phyloP scores from a whole-genome alignment of 441 rosid genomes.

The Erodium texanum region DNA sequence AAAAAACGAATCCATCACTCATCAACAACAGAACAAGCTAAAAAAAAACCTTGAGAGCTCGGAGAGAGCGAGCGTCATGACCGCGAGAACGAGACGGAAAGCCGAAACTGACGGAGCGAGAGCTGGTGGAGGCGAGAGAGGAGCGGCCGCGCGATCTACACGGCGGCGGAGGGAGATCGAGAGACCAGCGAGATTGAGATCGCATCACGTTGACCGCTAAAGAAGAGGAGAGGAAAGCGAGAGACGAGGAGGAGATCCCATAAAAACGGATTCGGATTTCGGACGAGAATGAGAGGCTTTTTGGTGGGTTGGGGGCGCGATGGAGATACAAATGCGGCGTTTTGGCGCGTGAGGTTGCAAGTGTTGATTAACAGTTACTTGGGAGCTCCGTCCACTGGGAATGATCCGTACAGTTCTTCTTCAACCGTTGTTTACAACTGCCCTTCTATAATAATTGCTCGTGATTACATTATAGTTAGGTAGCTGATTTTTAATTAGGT shows the following conservation, averaged over 20 bases:
- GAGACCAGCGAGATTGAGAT: conserved; percentile 24
- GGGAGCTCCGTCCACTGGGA: background rate
- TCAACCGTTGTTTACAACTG: background rate
- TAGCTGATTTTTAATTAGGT: too few species aligned
- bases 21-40: background rate
- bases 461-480: too few species aligned
- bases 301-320: too few species aligned
- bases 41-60: background rate
- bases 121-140: conserved; percentile 9
- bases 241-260: background rate
- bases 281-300: too few species aligned
- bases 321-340: background rate
- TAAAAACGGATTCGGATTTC: background rate
- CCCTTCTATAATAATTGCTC: too few species aligned
- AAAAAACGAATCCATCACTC: background rate
- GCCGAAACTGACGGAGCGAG: background rate
- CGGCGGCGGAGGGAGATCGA: conserved; percentile 19
- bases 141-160: conserved; percentile 6
- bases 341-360: background rate
- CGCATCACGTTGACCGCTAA: conserved; percentile 36
- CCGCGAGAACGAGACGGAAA: background rate
- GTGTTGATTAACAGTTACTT: background rate
- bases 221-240: background rate
- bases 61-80: background rate
- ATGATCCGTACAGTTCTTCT: background rate